Evolutionary conservation across 768 basidiomycete genomes (phyloP), one percentile per base, ranked within the genome.

Genomic region (Suillus lakei): DNA sequence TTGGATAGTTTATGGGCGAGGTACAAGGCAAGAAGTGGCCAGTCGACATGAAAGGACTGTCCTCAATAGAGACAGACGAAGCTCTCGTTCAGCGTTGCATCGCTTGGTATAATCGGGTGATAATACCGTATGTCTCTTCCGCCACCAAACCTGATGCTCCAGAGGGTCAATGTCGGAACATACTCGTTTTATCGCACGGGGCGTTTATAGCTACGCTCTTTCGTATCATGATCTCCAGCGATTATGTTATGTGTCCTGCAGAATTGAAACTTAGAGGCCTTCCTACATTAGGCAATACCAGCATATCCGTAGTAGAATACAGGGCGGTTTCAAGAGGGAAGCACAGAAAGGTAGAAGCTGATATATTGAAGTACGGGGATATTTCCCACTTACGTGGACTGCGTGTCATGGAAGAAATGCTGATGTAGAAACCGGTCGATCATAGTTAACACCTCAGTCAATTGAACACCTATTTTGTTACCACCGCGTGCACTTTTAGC

Each of bases 101-200:
- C 44, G 64, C 70, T 3, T 94, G 92, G 91, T 93, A 92, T 87
- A 77, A 84, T 50, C 72, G 72, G 62, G 75, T 76, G 34, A 77
- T 91, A 60, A 62, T 80, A 30, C 69, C 77, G 15, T 72, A 74
- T 64, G 71, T 73, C 60, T n/a, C 53, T n/a, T 67, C 73, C 6
- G 28, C 12, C 50, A 53, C 71, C 44, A 51, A 64, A 28, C 67
- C 66, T 21, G 74, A 65, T 55, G 67, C 69, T 23, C 74, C 82
- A 41, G 72, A 75, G 61, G 75, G 82, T 64, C 63, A 58, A 28
- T 65, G 71, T 44, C 66, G 59, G 5, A 69, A 76, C 67, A 79
- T 91, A 53, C 80, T 94, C 36, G 83, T 88, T 15, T 84, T 86
- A 65, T 85, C 87, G 48, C 92, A 94, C 63, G 90, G 90, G 2